phyloP scores from a whole-genome alignment of 495 filamentous ascomycete species.

The Annulohypoxylon moriforme region DNA sequence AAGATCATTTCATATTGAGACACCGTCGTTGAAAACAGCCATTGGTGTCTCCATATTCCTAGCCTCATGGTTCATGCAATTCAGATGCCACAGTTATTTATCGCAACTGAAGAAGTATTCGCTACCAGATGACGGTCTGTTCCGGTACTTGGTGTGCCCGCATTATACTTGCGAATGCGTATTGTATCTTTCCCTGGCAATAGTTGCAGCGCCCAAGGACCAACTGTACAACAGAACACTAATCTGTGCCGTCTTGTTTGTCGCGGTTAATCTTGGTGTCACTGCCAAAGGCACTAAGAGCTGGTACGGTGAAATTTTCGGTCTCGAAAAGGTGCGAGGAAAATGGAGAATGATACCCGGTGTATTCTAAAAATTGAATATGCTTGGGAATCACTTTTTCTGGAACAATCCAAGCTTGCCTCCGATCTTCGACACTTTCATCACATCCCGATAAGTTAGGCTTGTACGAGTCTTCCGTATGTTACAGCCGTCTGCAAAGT shows the following conservation, averaged over 20 bases:
- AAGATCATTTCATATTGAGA: constrained; percentile 44
- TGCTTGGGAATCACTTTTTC: constrained; percentile 47
- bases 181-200: constrained; percentile 81
- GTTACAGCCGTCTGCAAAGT: constrained; percentile 68
- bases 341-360: constrained; percentile 88
- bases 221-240: constrained; percentile 77
- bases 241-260: constrained; percentile 74
- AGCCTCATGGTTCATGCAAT: constrained; percentile 79
- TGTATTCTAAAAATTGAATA: constrained; percentile 65
- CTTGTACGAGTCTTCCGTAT: constrained; percentile 78
- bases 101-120: constrained; percentile 85
- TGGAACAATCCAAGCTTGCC: constrained; percentile 71
- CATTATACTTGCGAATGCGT: constrained; percentile 91
- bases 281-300: constrained; percentile 80
- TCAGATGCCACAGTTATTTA: constrained; percentile 84
- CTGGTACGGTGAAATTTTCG: constrained; percentile 88
- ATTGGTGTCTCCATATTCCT: constrained; percentile 75
- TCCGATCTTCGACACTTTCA: constrained; percentile 83
- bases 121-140: constrained; percentile 74
- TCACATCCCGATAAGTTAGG: constrained; percentile 92
- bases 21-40: constrained; percentile 69
- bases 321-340: constrained; percentile 68
- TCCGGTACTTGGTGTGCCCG: constrained; percentile 78
- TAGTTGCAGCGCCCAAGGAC: constrained; percentile 75
- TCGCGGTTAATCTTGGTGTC: constrained; percentile 80